Evolutionary conservation across 2,329 filamentous ascomycete genomes (phyloP), one percentile per base, ranked within the genome.

Genomic region (Xylariaceae sp.): DNA sequence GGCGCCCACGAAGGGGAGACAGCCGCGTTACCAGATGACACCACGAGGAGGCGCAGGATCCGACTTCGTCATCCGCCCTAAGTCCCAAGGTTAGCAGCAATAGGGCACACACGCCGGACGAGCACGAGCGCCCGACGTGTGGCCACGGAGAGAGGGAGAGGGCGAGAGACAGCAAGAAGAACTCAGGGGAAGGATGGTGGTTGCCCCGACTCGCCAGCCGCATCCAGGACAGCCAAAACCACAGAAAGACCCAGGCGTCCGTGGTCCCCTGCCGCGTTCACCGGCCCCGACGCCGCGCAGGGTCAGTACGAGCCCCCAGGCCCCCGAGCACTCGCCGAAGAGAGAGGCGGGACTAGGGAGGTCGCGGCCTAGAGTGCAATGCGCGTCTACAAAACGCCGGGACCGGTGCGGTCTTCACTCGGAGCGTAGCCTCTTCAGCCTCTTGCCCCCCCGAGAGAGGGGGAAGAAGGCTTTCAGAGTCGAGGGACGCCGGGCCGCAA

Each of bases 171-270:
- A 23, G 12, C n/a, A 23, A 23, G 21, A 23, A 23, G 12, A 14
- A 14, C n/a, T 23, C 8, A 31, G 29, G 19, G 13, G n/a, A 31
- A 13, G 19, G 29, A 14, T 12, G 19, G 12, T 6, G 5, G 26
- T 11, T 7, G 17, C 21, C n/a, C 29, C 28, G 32, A 28, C 33
- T 24, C n/a, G 28, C 27, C 18, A 32, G 16, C 5, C 32, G 32
- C 29, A 37, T 31, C 33, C 29, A 40, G 35, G 36, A 35, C 40
- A 39, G 36, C 35, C 36, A 36, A 44, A 36, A 29, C 32, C 19
- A 42, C 26, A 16, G 39, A 42, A 44, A 39, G 42, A 42, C 42
- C 34, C 15, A 29, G 34, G 37, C 36, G 39, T 42, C 38, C n/a
- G 29, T 36, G 22, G 27, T 34, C 33, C 32, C 15, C 38, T 38